phyloP scores from a whole-genome alignment of 1,284 basidiomycete genomes.

The Microbotryomycetes sp. region DNA sequence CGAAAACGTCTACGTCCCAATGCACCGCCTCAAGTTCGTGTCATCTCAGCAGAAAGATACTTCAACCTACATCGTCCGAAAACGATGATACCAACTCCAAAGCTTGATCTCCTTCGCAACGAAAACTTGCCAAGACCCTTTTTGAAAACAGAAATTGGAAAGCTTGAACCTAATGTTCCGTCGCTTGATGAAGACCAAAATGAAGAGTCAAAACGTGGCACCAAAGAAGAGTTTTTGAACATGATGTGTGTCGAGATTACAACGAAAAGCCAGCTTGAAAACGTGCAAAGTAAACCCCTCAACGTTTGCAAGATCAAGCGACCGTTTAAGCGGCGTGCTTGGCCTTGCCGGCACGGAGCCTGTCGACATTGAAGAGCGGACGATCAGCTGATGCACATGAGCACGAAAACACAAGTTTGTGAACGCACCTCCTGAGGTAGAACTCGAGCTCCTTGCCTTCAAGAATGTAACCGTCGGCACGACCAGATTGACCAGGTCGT shows the following conservation, averaged over 20 bases:
- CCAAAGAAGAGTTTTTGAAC: not conserved
- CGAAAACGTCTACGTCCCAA: too few relatives aligned
- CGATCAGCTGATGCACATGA: constrained; percentile 34
- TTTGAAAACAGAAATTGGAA: too few relatives aligned
- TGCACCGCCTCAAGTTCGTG: too few relatives aligned
- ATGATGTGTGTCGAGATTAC: not conserved
- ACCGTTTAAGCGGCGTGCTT: constrained; percentile 58
- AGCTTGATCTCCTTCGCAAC: too few relatives aligned
- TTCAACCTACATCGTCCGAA: too few relatives aligned
- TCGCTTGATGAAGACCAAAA: too few relatives aligned
- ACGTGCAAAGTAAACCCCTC: not conserved
- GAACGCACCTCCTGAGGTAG: constrained; percentile 62
- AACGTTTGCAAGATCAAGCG: not conserved
- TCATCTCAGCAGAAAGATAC: too few relatives aligned
- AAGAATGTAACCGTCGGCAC: constrained; percentile 88
- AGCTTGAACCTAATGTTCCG: too few relatives aligned
- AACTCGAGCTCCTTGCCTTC: constrained; percentile 98
- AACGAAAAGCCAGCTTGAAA: not conserved
- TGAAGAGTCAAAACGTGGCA: not conserved
- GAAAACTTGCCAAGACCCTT: too few relatives aligned
- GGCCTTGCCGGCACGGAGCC: constrained; percentile 84
- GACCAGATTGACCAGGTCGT: constrained; percentile 88
- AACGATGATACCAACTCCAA: too few relatives aligned
- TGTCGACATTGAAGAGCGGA: constrained; percentile 76
- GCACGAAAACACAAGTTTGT: not conserved